A percentile compares a stretch with the other conserved stretches of the same genome.
Evolutionary conservation across 208 protist genomes (phyloP).

Genomic region (Wallacemonas rigidus): DNA sequence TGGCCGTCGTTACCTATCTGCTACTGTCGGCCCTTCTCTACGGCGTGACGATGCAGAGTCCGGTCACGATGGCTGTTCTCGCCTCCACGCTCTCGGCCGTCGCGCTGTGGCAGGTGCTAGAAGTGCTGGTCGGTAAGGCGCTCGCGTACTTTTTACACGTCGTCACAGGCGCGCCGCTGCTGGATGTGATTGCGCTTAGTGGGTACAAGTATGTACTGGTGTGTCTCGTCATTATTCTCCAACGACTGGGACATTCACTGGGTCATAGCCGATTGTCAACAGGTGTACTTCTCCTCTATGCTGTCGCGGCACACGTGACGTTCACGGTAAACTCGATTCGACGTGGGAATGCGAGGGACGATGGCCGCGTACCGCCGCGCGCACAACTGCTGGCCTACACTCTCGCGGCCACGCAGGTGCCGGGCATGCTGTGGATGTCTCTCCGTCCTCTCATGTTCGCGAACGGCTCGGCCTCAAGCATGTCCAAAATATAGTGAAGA

Average conservation of each 20-base stretch:
- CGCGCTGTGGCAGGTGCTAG: slow-evolving; percentile 52
- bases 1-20: slow-evolving; percentile 81
- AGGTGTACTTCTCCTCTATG: slow-evolving; percentile 45
- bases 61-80: slow-evolving; percentile 61
- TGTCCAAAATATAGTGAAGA: background rate
- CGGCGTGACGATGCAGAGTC: slow-evolving; percentile 36
- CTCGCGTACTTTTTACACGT: slow-evolving; percentile 48
- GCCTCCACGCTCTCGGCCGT: slow-evolving; percentile 51
- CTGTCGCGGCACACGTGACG: slow-evolving; percentile 43
- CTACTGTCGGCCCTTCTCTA: slow-evolving; percentile 65
- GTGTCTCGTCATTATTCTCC: slow-evolving; percentile 50
- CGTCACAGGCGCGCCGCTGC: slow-evolving; percentile 33
- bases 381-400: slow-evolving; percentile 51
- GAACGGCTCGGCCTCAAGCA: background rate
- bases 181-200: slow-evolving; percentile 56
- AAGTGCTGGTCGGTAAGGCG: slow-evolving; percentile 54
- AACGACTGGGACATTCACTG: slow-evolving; percentile 29
- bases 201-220: slow-evolving; percentile 85
- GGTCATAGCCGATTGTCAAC: slow-evolving; percentile 18
- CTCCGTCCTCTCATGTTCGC: slow-evolving; percentile 32
- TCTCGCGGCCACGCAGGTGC: slow-evolving; percentile 45
- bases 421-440: slow-evolving; percentile 57
- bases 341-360: slow-evolving; percentile 36
- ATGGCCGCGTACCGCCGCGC: slow-evolving; percentile 46
- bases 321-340: slow-evolving; percentile 41